These are phyloP conservation scores for Globisporangium lucens DNA, from an alignment of 352 stramenopile genomes.

Conservation along the genomic window DNA sequence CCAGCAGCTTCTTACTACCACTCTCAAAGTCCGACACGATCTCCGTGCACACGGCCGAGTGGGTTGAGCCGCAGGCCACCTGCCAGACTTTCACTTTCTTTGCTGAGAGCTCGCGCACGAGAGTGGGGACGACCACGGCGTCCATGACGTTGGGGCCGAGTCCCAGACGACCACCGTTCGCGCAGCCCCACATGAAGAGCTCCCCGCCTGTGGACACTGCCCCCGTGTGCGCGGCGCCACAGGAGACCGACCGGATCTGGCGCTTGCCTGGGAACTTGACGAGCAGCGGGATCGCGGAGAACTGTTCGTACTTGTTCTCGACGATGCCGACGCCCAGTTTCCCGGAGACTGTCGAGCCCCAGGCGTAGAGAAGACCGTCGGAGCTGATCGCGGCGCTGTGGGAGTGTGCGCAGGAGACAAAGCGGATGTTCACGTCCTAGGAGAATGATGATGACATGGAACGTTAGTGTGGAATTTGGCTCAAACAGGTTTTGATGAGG, in stretches of 20 bases:
- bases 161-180: constrained; percentile 90
- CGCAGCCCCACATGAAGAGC: constrained; percentile 89
- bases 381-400: constrained; percentile 85
- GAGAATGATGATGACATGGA: constrained; percentile 12
- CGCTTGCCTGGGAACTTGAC: constrained; percentile 70
- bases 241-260: constrained; percentile 79
- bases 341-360: constrained; percentile 77
- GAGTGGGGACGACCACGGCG: constrained; percentile 63
- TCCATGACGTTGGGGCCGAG: constrained; percentile 71
- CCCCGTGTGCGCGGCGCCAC: constrained; percentile 80
- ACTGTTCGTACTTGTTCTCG: constrained; percentile 81
- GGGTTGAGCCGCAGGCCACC: constrained; percentile 63
- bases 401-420: constrained; percentile 71
- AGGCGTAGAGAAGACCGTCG: constrained; percentile 82
- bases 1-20: constrained; percentile 60
- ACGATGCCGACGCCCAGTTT: constrained; percentile 88
- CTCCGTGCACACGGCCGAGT: constrained; percentile 82
- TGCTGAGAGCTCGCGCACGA: constrained; percentile 74
- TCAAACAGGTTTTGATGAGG: neutral
- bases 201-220: constrained; percentile 64
- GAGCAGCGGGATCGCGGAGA: constrained; percentile 55
- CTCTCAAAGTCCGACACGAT: constrained; percentile 51
- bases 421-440: constrained; percentile 40
- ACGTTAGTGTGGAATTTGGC: neutral
- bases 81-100: constrained; percentile 75